A percentile compares a stretch with the other conserved stretches of the same genome.
These are phyloP conservation scores for Hirsutella rhossiliensis DNA, from an alignment of 2,329 filamentous ascomycete genomes.

Conservation along the genomic window DNA sequence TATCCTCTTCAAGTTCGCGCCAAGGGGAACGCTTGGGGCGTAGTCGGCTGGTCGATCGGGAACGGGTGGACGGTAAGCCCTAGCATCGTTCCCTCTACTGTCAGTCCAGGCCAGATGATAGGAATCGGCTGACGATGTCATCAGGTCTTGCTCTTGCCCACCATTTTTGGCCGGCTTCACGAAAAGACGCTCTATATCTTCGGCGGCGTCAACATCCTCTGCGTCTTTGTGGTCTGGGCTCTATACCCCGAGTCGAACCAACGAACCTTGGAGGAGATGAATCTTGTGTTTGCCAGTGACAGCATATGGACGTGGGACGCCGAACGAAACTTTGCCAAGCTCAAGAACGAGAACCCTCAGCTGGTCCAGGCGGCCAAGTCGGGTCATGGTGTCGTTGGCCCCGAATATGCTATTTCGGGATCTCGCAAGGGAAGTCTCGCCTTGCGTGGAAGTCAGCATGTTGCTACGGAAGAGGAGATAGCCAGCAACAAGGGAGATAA, in stretches of 20 bases:
- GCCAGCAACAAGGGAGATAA: neutral
- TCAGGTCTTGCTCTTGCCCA: constrained; percentile 35
- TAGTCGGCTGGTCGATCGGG: constrained; percentile 65
- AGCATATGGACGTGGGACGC: constrained; percentile 62
- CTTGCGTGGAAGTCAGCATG: neutral
- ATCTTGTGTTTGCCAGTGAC: constrained; percentile 56
- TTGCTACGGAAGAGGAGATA: neutral
- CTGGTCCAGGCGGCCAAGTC: constrained; percentile 9
- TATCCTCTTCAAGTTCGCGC: constrained; percentile 60
- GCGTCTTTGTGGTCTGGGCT: constrained; percentile 60
- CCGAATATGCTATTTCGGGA: constrained; percentile 8
- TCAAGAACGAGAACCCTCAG: constrained; percentile 49
- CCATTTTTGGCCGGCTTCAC: constrained; percentile 51
- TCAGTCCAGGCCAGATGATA: neutral
- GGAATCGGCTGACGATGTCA: neutral
- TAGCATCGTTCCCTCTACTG: too few species aligned
- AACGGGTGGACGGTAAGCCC: constrained; percentile 45
- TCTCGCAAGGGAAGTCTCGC: constrained; percentile 3
- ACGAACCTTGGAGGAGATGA: constrained; percentile 64
- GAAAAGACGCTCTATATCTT: constrained; percentile 69
- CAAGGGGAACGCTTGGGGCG: constrained; percentile 65
- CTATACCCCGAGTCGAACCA: constrained; percentile 65
- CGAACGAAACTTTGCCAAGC: constrained; percentile 48
- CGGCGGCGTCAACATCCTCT: constrained; percentile 51
- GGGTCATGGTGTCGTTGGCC: constrained; percentile 4